Evolutionary conservation across 208 protist genomes (phyloP).

Genomic region (Crithidia acanthocephali): DNA sequence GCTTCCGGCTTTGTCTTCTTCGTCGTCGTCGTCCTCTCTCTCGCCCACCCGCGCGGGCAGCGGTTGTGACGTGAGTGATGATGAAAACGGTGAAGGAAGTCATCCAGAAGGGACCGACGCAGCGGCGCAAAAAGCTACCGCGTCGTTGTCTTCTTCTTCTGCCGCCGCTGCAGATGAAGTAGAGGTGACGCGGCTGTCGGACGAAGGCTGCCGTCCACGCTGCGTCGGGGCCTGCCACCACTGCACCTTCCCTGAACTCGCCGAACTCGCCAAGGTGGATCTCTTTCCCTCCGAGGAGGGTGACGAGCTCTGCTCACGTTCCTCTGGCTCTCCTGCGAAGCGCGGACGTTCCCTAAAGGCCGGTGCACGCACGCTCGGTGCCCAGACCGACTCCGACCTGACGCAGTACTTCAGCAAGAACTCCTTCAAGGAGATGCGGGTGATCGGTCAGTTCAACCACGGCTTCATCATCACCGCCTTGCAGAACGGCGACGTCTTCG

Average conservation of each 20-base stretch:
- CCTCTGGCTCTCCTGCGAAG: background rate
- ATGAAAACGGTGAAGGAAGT: background rate
- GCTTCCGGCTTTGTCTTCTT: constrained; percentile 5
- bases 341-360: background rate
- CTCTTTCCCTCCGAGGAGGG: background rate
- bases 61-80: background rate
- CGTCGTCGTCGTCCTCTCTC: constrained; percentile 7
- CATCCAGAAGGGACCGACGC: no score
- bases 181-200: constrained; percentile 38
- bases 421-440: constrained; percentile 87
- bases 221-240: constrained; percentile 29
- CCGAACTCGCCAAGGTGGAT: constrained; percentile 19
- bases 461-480: constrained; percentile 93
- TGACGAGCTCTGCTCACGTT: no score
- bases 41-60: background rate
- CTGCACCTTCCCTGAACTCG: constrained; percentile 40
- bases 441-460: constrained; percentile 96
- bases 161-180: constrained; percentile 10
- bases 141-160: background rate
- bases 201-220: constrained; percentile 41
- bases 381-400: constrained; percentile 72
- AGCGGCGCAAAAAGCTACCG: background rate
- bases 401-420: constrained; percentile 73
- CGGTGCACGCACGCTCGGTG: constrained; percentile 31
- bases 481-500: constrained; percentile 81